Evolutionary conservation across 441 rosid genomes (phyloP).

Genomic region (Gossypium davidsonii): DNA sequence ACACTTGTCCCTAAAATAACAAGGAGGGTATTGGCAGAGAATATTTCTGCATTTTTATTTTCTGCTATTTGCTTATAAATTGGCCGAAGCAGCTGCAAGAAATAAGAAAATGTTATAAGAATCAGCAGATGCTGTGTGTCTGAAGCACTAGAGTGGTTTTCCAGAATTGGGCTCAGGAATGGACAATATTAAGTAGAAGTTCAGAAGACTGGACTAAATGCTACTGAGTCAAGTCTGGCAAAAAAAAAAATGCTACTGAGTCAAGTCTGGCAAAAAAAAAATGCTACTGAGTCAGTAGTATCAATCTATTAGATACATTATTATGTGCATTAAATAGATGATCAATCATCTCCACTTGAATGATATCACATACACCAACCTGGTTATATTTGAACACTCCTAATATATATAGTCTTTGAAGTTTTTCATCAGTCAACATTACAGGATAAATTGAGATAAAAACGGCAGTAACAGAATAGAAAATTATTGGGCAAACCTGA

Average conservation of each 20-base stretch:
- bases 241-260: neutral
- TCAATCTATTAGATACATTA: neutral
- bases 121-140: conserved; percentile 2
- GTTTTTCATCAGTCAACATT: conserved; percentile 12
- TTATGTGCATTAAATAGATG: neutral
- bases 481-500: conserved; percentile 18
- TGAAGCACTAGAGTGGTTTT: conserved; percentile 6
- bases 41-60: conserved; percentile 96
- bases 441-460: conserved; percentile 19
- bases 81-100: conserved; percentile 90
- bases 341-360: neutral
- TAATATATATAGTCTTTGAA: neutral
- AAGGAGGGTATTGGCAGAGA: conserved; percentile 94
- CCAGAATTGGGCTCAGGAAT: conserved; percentile 2
- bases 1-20: conserved; percentile 98
- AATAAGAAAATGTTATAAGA: conserved; percentile 17
- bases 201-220: neutral
- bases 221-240: neutral
- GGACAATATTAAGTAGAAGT: neutral
- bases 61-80: conserved; percentile 96
- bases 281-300: neutral
- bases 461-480: conserved; percentile 4
- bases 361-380: neutral
- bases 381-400: neutral
- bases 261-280: neutral